phyloP scores from a whole-genome alignment of 1,284 basidiomycete species.

The Erythrobasidium hasegawianum region DNA sequence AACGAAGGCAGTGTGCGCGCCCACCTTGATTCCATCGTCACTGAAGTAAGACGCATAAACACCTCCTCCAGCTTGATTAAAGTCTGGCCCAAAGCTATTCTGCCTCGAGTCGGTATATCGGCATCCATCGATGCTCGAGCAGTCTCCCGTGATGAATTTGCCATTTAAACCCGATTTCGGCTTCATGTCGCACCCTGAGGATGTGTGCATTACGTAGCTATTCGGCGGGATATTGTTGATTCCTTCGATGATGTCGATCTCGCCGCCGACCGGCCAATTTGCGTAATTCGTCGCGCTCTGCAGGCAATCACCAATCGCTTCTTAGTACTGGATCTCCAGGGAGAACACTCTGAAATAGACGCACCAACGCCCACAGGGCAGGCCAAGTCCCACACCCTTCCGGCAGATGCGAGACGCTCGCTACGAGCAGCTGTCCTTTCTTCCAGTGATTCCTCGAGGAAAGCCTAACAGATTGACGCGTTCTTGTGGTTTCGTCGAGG shows the following conservation, averaged over 20 bases:
- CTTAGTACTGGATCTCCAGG: no score
- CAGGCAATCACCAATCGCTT: no score
- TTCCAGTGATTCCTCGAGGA: not conserved
- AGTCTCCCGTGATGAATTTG: not conserved
- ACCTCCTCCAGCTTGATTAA: not conserved
- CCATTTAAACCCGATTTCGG: not conserved
- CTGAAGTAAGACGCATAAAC: not conserved
- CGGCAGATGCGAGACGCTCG: constrained; percentile 2
- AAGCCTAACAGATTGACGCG: constrained; percentile 1
- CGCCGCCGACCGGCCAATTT: not conserved
- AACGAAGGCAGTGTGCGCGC: no score
- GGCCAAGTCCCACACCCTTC: not conserved
- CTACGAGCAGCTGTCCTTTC: constrained; percentile 3
- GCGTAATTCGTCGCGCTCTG: not conserved
- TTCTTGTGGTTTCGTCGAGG: not conserved
- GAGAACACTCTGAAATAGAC: no score
- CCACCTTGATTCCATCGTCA: not conserved
- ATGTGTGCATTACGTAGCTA: not conserved
- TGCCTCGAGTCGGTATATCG: not conserved
- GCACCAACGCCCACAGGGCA: not conserved
- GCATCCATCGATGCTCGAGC: not conserved
- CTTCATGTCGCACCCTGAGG: not conserved
- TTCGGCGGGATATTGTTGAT: constrained; percentile 1
- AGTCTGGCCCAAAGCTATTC: not conserved
- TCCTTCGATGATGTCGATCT: constrained; percentile 9